These are phyloP conservation scores for Chytriomyces sp. DNA, from an alignment of 192 early-diverging fungal genomes.

Conservation along the genomic window DNA sequence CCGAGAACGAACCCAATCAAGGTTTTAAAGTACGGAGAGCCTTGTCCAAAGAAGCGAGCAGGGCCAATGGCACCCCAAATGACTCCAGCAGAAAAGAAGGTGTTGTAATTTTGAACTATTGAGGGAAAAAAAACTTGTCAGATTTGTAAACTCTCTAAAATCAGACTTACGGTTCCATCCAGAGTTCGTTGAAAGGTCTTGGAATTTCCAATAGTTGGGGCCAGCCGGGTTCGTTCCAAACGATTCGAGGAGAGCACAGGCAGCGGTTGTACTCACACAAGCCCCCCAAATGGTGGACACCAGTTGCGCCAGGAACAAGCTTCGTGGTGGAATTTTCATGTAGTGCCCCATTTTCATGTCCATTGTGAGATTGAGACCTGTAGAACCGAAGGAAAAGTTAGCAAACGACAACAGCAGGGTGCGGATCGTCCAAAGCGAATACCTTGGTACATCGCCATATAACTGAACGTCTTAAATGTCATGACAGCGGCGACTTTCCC, in stretches of 20 bases:
- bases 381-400: slow-evolving; percentile 36
- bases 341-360: slow-evolving; percentile 65
- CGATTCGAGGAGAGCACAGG: slow-evolving; percentile 28
- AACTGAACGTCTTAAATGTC: slow-evolving; percentile 71
- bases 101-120: not conserved
- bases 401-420: no score
- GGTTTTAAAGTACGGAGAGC: slow-evolving; percentile 25
- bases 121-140: slow-evolving; percentile 12
- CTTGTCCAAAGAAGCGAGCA: slow-evolving; percentile 55
- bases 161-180: not conserved
- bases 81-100: slow-evolving; percentile 27
- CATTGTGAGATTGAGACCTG: slow-evolving; percentile 63
- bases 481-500: slow-evolving; percentile 68
- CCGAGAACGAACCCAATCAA: slow-evolving; percentile 31
- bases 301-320: slow-evolving; percentile 41
- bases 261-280: slow-evolving; percentile 70
- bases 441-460: slow-evolving; percentile 69
- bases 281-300: slow-evolving; percentile 70
- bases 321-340: slow-evolving; percentile 23
- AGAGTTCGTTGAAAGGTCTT: not conserved
- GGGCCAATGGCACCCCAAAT: slow-evolving; percentile 66
- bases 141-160: no score
- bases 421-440: slow-evolving; percentile 55
- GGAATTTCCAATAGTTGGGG: not conserved
- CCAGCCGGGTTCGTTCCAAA: not conserved